Evolutionary conservation across 805 yeast genomes (phyloP), one percentile per base, ranked within the genome.

Genomic region (Yamadazyma sp.): DNA sequence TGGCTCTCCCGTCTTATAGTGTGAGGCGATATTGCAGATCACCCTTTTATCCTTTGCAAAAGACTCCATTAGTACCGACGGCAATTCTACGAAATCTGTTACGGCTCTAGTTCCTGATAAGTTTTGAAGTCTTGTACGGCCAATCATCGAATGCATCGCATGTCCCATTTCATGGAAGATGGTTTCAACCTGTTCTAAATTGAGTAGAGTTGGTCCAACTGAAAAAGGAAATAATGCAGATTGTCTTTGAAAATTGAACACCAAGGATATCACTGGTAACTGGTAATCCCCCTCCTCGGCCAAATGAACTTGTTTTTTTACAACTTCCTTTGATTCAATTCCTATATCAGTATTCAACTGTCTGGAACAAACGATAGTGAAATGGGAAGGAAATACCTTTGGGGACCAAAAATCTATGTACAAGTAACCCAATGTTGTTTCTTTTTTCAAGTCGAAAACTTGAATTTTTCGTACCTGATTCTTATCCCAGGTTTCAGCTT

Each of bases 151-250:
- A 59, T 93, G 99, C 78, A 93, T 84, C 1, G 98, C 98, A 60
- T 93, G 99, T 1, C 99, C 99, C 96, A 93, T 89, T 62, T 93
- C 99, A 61, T 93, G 99, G 66, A 93, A 93, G 13, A 93, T 65
- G 0, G 99, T 93, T 51, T 91, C 96, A 14, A 91, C 89, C 52
- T 93, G 98, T 40, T 73, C 76, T 40, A 86, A 69, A 9, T 82
- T 70, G 26, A 91, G 61, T 13, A 85, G 64, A 20, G 90, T 80
- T 15, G 77, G 74, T 3, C 21, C 17, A 7, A n/a, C 19, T 3
- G 34, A 24, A 12, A 26, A 28, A 4, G 32, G 32, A 16, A 21
- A 22, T 12, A 35, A 22, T 15, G 38, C 20, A 13, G 42, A 15
- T 14, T 29, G 20, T 61, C 64, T 67, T 1, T 67, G 62, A 56